phyloP scores from a whole-genome alignment of 768 basidiomycete genomes.

The Lentinus tigrinus region DNA sequence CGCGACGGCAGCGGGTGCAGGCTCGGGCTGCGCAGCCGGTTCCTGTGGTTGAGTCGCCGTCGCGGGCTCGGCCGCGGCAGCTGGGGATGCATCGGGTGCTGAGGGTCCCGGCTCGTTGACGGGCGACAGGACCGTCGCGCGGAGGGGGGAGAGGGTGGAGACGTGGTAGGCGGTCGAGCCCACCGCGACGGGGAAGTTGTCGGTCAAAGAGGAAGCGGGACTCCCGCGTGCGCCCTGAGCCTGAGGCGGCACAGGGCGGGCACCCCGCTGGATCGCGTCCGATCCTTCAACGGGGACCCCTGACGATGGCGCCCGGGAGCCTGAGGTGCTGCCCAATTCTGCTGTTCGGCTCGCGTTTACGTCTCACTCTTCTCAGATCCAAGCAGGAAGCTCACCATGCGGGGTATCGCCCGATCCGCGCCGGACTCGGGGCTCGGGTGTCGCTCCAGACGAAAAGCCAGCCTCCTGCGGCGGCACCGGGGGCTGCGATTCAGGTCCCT shows the following conservation, averaged over 20 bases:
- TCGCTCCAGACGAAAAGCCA: not conserved
- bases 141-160: slow-evolving; percentile 10
- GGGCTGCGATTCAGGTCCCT: slow-evolving; percentile 1
- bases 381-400: slow-evolving; percentile 5
- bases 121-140: slow-evolving; percentile 12
- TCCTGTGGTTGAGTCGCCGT: not conserved
- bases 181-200: slow-evolving; percentile 12
- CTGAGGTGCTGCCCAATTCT: slow-evolving; percentile 4
- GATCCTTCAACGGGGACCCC: not conserved
- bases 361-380: not conserved
- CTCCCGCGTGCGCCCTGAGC: slow-evolving; percentile 7
- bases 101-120: not conserved
- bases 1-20: not conserved
- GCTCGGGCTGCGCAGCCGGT: not conserved
- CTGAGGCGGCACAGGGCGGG: not conserved
- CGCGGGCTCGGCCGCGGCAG: not conserved
- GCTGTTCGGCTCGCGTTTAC: not conserved
- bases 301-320: slow-evolving; percentile 3
- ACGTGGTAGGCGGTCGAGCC: slow-evolving; percentile 17
- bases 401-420: not conserved
- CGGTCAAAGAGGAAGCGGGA: not conserved
- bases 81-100: not conserved
- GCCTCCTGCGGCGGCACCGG: not conserved
- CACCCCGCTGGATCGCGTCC: slow-evolving; percentile 1
- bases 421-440: not conserved